Conservation (phyloP, 2,329 filamentous ascomycete species). For the Colletotrichum musae region DNA sequence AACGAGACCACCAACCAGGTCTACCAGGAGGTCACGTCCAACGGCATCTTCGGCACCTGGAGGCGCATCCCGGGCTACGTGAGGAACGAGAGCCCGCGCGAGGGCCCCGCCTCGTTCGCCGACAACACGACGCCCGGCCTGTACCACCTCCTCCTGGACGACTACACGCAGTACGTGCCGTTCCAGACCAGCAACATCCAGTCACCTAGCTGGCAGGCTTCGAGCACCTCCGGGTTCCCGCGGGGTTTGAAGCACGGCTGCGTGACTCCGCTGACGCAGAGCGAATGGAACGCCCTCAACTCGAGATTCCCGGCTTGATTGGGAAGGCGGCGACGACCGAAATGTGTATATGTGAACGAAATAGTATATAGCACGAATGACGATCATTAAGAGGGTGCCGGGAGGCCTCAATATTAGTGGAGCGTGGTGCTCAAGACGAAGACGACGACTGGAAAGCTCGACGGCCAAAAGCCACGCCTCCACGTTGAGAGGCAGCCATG, state of each 20-base stretch:
- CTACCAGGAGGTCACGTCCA: constrained; percentile 60
- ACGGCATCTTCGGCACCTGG: constrained; percentile 65
- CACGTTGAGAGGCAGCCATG: background rate
- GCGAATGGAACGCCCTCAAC: constrained; percentile 54
- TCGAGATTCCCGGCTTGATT: constrained; percentile 21
- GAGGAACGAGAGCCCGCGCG: constrained; percentile 48
- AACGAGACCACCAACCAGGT: constrained; percentile 64
- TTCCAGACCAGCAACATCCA: constrained; percentile 59
- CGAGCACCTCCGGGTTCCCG: constrained; percentile 56
- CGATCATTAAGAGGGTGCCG: background rate
- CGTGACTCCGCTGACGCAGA: constrained; percentile 59
- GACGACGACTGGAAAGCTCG: background rate
- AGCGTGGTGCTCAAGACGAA: too few relatives aligned
- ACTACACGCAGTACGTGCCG: constrained; percentile 60
- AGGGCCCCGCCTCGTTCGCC: constrained; percentile 56
- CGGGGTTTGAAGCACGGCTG: constrained; percentile 63
- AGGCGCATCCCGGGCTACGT: constrained; percentile 55
- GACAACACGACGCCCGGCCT: constrained; percentile 52
- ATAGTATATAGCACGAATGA: background rate
- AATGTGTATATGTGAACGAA: background rate
- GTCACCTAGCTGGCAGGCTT: constrained; percentile 54
- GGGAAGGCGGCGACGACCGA: background rate
- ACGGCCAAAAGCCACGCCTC: background rate
- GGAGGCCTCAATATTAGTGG: too few relatives aligned
- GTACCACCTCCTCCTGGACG: constrained; percentile 61